phyloP scores from a whole-genome alignment of 2,329 filamentous ascomycete genomes.

The Pseudogymnoascus sp. region DNA sequence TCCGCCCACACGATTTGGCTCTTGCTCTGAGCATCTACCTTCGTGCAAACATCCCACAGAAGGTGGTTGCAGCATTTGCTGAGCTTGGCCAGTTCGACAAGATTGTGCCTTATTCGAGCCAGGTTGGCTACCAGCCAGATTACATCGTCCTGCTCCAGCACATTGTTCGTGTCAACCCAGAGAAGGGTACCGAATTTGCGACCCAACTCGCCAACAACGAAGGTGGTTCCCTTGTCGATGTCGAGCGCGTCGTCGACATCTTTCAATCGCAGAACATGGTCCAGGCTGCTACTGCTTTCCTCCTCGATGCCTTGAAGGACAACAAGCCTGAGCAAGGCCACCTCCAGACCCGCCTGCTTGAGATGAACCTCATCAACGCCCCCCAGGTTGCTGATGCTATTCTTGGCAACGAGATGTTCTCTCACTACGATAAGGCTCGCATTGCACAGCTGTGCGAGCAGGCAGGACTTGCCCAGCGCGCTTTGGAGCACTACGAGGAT shows the following conservation, averaged over 20 bases:
- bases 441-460: slow-evolving; percentile 90
- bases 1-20: slow-evolving; percentile 80
- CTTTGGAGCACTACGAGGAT: slow-evolving; percentile 91
- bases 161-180: slow-evolving; percentile 81
- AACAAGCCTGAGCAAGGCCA: slow-evolving; percentile 91
- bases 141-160: slow-evolving; percentile 88
- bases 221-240: slow-evolving; percentile 76
- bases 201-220: slow-evolving; percentile 86
- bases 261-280: slow-evolving; percentile 98
- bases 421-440: slow-evolving; percentile 85
- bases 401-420: slow-evolving; percentile 96
- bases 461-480: slow-evolving; percentile 76
- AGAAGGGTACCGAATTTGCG: slow-evolving; percentile 92
- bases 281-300: slow-evolving; percentile 95
- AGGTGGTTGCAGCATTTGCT: slow-evolving; percentile 90
- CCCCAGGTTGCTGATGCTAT: slow-evolving; percentile 98
- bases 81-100: slow-evolving; percentile 96
- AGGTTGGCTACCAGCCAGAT: slow-evolving; percentile 86
- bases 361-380: slow-evolving; percentile 96
- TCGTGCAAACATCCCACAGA: slow-evolving; percentile 81
- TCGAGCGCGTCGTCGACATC: slow-evolving; percentile 91
- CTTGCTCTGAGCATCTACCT: slow-evolving; percentile 85
- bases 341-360: slow-evolving; percentile 85
- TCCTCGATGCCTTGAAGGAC: slow-evolving; percentile 89
- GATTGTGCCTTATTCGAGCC: slow-evolving; percentile 82